These are phyloP conservation scores for Achlya hypogyna DNA, from an alignment of 352 stramenopile genomes.

Conservation along the genomic window DNA sequence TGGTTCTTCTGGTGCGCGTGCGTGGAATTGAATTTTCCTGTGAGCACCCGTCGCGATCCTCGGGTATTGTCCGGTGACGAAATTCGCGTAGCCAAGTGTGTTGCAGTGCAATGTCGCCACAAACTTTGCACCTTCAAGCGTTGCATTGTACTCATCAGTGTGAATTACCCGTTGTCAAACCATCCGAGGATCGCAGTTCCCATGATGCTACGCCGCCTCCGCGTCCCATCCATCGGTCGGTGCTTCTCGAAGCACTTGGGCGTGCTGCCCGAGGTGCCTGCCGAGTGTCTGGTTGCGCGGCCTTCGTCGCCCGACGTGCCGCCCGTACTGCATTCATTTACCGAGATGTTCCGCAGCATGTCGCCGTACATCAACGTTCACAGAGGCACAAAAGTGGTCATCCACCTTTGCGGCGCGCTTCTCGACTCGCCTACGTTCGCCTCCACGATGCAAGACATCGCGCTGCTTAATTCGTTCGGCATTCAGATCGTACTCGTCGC, in stretches of 20 bases:
- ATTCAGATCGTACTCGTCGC: slow-evolving; percentile 93
- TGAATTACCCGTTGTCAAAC: too few species aligned
- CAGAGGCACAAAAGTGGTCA: slow-evolving; percentile 90
- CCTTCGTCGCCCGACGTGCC: slow-evolving; percentile 20
- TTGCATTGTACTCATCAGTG: too few species aligned
- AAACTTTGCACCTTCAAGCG: too few species aligned
- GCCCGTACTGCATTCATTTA: slow-evolving; percentile 57
- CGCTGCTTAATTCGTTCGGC: slow-evolving; percentile 91
- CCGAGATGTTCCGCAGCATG: slow-evolving; percentile 91
- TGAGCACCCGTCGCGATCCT: too few species aligned
- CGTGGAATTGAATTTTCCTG: not conserved
- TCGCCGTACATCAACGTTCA: slow-evolving; percentile 98
- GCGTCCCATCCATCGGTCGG: not conserved
- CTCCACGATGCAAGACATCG: slow-evolving; percentile 93
- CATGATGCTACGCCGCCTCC: slow-evolving; percentile 2
- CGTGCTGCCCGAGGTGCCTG: slow-evolving; percentile 55
- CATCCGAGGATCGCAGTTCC: too few species aligned
- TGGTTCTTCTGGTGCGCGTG: too few species aligned
- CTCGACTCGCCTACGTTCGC: slow-evolving; percentile 88
- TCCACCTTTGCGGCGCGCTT: slow-evolving; percentile 93
- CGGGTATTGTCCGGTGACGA: too few species aligned
- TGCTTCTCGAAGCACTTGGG: not conserved
- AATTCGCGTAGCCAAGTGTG: not conserved
- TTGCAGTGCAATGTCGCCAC: too few species aligned
- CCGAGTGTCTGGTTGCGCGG: slow-evolving; percentile 66